phyloP scores from a whole-genome alignment of 2,329 filamentous ascomycete genomes.

The Myriosclerotinia duriaeana region DNA sequence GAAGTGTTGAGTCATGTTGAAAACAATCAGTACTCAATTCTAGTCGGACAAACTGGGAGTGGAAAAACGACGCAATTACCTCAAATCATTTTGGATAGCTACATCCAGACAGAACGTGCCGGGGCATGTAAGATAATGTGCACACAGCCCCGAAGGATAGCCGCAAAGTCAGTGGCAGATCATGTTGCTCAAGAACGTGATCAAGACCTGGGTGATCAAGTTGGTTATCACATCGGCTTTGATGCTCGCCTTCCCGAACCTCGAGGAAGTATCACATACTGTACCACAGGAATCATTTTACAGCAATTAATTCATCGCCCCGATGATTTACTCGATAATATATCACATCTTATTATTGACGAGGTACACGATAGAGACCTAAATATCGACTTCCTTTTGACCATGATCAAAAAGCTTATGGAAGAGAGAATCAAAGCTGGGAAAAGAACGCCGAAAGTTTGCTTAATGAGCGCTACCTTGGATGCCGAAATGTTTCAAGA shows the following conservation, averaged over 20 bases:
- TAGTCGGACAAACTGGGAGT: slow-evolving; percentile 91
- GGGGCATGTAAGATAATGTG: slow-evolving; percentile 82
- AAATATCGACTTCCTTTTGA: slow-evolving; percentile 91
- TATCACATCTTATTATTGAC: slow-evolving; percentile 90
- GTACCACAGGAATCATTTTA: slow-evolving; percentile 88
- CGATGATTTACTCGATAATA: slow-evolving; percentile 78
- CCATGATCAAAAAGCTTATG: slow-evolving; percentile 83
- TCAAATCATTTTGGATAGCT: slow-evolving; percentile 87
- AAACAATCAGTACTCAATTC: slow-evolving; percentile 81
- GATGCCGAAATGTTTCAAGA: slow-evolving; percentile 78
- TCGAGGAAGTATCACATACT: slow-evolving; percentile 75
- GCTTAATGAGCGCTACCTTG: slow-evolving; percentile 93
- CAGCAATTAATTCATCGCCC: slow-evolving; percentile 76
- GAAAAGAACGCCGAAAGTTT: slow-evolving; percentile 78
- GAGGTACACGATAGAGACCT: slow-evolving; percentile 93
- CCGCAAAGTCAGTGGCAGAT: slow-evolving; percentile 86
- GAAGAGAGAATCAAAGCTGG: slow-evolving; percentile 58
- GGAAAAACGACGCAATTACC: slow-evolving; percentile 96
- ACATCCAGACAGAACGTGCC: slow-evolving; percentile 73
- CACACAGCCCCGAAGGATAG: slow-evolving; percentile 91
- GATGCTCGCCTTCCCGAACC: slow-evolving; percentile 72
- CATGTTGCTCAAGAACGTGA: slow-evolving; percentile 89
- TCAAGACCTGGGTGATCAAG: slow-evolving; percentile 73
- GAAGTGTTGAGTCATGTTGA: slow-evolving; percentile 82
- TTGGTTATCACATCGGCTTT: slow-evolving; percentile 85